These are phyloP conservation scores for Austroboletus eburneus DNA, from an alignment of 768 basidiomycete genomes.

Conservation along the genomic window DNA sequence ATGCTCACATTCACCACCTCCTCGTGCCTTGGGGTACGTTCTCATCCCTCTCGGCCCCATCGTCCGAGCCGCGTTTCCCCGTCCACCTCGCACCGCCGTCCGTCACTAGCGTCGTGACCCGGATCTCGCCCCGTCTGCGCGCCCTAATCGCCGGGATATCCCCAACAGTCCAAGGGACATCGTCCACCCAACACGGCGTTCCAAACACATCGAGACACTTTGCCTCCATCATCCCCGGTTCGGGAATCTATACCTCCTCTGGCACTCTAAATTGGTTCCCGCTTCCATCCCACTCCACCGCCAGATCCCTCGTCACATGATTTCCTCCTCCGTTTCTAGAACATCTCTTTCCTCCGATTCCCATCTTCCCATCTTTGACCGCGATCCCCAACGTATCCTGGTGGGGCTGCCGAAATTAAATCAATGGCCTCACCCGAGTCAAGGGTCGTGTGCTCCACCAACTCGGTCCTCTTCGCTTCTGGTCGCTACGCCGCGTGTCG, in stretches of 20 bases:
- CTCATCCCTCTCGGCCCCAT: constrained; percentile 1
- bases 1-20: too few species aligned
- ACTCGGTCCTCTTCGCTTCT: not conserved
- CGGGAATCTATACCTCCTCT: constrained; percentile 7
- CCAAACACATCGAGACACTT: constrained; percentile 1
- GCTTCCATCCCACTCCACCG: too few species aligned
- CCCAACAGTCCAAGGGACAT: not conserved
- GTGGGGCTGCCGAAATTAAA: not conserved
- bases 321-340: constrained; percentile 9
- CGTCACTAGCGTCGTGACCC: not conserved
- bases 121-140: constrained; percentile 6
- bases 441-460: constrained; percentile 5
- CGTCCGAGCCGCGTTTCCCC: not conserved
- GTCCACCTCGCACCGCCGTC: constrained; percentile 3
- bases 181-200: not conserved
- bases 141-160: constrained; percentile 8
- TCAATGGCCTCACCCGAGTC: constrained; percentile 2
- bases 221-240: constrained; percentile 2
- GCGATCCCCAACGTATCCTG: constrained; percentile 4
- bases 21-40: too few species aligned
- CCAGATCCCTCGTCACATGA: not conserved
- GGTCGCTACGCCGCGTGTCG: not conserved
- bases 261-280: too few species aligned
- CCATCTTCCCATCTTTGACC: constrained; percentile 13
- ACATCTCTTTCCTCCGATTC: constrained; percentile 13